These are phyloP conservation scores for Boletus tomentosulus DNA, from an alignment of 768 basidiomycete genomes.

Conservation along the genomic window DNA sequence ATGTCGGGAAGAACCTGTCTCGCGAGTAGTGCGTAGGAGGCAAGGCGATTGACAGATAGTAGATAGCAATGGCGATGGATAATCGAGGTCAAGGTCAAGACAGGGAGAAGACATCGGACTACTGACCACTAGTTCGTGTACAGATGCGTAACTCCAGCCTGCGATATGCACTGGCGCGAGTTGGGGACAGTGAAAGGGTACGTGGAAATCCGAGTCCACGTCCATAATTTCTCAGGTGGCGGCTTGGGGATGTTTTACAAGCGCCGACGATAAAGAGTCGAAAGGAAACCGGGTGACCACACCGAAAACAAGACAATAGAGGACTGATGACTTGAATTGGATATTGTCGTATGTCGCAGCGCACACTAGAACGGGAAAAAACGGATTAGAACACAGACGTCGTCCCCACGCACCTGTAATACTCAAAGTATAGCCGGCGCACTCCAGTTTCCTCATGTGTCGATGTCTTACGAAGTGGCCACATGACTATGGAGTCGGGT, in stretches of 20 bases:
- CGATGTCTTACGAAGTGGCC: no score
- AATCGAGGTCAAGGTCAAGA: background rate
- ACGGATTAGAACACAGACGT: constrained; percentile 6
- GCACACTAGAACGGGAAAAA: constrained; percentile 6
- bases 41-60: background rate
- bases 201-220: constrained; percentile 18
- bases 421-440: background rate
- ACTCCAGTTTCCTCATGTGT: background rate
- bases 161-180: constrained; percentile 26
- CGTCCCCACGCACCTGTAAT: background rate
- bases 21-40: background rate
- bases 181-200: constrained; percentile 29
- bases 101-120: background rate
- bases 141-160: constrained; percentile 26
- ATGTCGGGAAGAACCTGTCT: constrained; percentile 21
- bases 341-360: background rate
- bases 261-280: background rate
- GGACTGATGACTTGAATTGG: background rate
- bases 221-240: constrained; percentile 11
- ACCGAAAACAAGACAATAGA: background rate
- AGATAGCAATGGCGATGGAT: background rate
- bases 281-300: background rate
- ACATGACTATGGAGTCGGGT: no score
- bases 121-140: constrained; percentile 28
- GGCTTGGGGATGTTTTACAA: background rate